These are phyloP conservation scores for Pseudevernia furfuracea DNA, from an alignment of 495 filamentous ascomycete genomes.

Conservation along the genomic window DNA sequence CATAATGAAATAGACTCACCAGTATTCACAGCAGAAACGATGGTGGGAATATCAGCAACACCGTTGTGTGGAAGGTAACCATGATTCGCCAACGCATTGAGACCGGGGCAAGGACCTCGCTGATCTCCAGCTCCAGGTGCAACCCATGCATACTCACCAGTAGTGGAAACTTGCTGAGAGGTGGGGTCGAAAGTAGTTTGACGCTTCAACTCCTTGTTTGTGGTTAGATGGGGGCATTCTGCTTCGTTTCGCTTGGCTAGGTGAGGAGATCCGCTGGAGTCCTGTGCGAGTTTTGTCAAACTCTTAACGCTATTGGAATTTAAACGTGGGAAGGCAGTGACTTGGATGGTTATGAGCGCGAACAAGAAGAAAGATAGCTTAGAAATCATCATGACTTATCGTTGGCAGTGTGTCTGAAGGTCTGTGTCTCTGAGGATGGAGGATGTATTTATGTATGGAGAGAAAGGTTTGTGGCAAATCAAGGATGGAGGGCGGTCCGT, in stretches of 20 bases:
- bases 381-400: background rate
- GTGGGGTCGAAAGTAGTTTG: conserved; percentile 19
- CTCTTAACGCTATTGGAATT: background rate
- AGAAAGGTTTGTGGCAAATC: background rate
- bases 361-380: background rate
- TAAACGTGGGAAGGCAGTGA: conserved; percentile 12
- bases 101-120: conserved; percentile 44
- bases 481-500: background rate
- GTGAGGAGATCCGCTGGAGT: conserved; percentile 4
- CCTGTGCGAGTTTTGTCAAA: background rate
- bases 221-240: background rate
- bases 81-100: conserved; percentile 49
- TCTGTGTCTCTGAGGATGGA: background rate
- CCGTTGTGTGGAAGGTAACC: conserved; percentile 48
- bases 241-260: background rate
- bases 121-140: conserved; percentile 36
- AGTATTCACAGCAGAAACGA: conserved; percentile 31
- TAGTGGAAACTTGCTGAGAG: conserved; percentile 19
- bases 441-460: background rate
- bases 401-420: background rate
- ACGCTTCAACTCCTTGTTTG: conserved; percentile 1
- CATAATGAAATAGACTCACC: conserved; percentile 6
- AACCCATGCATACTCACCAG: conserved; percentile 36
- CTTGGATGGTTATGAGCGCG: conserved; percentile 1
- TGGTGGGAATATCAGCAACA: conserved; percentile 33